Evolutionary conservation across 2,329 filamentous ascomycete genomes (phyloP), one percentile per base, ranked within the genome.

Genomic region (Chaetothyriales sp.): DNA sequence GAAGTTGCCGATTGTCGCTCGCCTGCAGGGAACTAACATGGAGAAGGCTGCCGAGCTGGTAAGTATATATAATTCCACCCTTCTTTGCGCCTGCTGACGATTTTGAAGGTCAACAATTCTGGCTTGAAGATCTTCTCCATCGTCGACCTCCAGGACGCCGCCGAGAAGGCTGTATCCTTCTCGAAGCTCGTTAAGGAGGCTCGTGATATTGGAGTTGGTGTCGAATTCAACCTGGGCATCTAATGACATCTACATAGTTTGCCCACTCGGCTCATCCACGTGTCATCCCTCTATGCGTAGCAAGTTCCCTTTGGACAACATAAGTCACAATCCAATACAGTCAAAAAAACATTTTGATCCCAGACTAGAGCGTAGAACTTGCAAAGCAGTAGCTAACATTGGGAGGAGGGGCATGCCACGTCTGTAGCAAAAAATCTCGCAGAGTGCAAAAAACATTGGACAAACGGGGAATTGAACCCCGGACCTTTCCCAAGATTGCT

Each of bases 71-170:
- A 47, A 25, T 18, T 18, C 15, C 26, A 6, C 19, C 28, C 10
- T 47, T 47, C 9, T 20, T 7, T 18, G 36, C 7, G n/a, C 42
- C 6, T 26, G 18, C 39, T 44, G 36, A 45, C 49, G n/a, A 44
- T 18, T 22, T 22, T 46, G 28, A 55, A 78, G 75, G 88, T 98
- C 75, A 94, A 92, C 76, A 88, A 98, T 69, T 93, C 89, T 50
- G 89, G 92, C 63, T 80, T 98, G 65, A 98, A 98, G 83, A 98
- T 98, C 73, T 98, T 98, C 79, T 93, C 86, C 64, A 96, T 98
- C 57, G 90, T 96, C 67, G 92, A 98, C 73, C 80, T 98, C 63
- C 92, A 98, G 74, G 92, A 74, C 66, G 92, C 92, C 43, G 92
- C 92, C 58, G 92, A 96, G 80, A 96, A 94, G 79, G 85, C 89